These are phyloP conservation scores for Scutellaria minor DNA, from an alignment of 257 asterid genomes.

Conservation along the genomic window DNA sequence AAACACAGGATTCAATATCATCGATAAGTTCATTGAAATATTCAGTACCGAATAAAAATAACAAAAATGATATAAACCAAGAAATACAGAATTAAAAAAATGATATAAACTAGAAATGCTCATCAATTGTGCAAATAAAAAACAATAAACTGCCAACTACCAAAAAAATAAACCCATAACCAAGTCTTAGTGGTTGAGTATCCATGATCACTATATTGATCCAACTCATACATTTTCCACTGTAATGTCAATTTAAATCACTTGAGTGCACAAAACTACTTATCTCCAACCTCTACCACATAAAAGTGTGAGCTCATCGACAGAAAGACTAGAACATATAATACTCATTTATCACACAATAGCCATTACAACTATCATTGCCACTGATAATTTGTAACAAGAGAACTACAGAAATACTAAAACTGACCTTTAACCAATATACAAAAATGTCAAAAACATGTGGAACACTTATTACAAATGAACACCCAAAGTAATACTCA, in stretches of 20 bases:
- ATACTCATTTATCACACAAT: neutral
- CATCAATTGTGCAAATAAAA: neutral
- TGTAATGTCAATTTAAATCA: slow-evolving; percentile 16
- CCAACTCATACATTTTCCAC: neutral
- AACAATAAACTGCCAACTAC: slow-evolving; percentile 4
- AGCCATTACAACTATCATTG: slow-evolving; percentile 9
- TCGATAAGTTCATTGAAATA: slow-evolving; percentile 11
- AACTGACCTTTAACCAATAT: slow-evolving; percentile 17
- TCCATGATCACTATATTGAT: neutral
- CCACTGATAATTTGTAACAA: neutral
- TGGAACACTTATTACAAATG: neutral
- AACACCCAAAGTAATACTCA: slow-evolving; percentile 8
- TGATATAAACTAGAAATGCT: neutral
- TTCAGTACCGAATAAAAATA: neutral
- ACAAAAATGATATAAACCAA: neutral
- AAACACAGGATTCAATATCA: slow-evolving; percentile 11
- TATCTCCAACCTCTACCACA: slow-evolving; percentile 23
- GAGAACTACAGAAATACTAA: neutral
- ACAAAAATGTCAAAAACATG: neutral
- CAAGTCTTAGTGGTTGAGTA: neutral
- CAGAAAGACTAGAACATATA: neutral
- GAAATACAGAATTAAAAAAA: neutral
- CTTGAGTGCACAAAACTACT: slow-evolving; percentile 14
- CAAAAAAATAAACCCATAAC: slow-evolving; percentile 20
- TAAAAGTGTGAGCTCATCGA: neutral